Evolutionary conservation across 2,329 filamentous ascomycete genomes (phyloP), one percentile per base, ranked within the genome.

Genomic region (Aspergillus hiratsukae): DNA sequence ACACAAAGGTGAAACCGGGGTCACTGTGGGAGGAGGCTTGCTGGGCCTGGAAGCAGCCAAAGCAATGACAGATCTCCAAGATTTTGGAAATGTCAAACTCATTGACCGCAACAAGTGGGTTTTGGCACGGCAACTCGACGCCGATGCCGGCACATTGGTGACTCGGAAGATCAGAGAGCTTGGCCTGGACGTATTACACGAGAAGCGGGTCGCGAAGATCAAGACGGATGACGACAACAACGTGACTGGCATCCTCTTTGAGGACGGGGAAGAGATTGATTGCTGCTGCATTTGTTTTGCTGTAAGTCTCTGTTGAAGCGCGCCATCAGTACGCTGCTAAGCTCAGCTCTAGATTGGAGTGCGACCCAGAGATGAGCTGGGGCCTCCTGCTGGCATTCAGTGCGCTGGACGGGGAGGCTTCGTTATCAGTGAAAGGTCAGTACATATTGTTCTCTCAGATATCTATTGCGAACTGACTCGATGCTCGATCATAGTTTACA

Each of bases 31-130:
- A 25, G 91, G 91, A 52, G 91, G 91, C 0, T 74, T 97, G 25
- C 80, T 96, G 0, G 91, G 91, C 0, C 82, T 97, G 0, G 91
- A 96, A 75, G 91, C 91, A 2, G 91, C 90, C 35, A 94, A 96
- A 66, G 91, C 91, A 1, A 91, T 96, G 89, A 87, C 92, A 78
- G 91, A 96, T 68, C 77, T 96, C 8, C 81, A 89, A 64, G 83
- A 86, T 52, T 95, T 88, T 67, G 79, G 81, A 11, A 83, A 85
- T 56, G 88, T 96, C 52, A 89, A 86, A 63, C 77, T 96, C 8
- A 85, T 96, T 52, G 92, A 96, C 72, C 81, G 90, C 52, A 93
- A 91, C 67, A 76, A 83, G 63, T 96, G 90, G 89, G 87, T 96
- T 0, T 72, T 96, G 46, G 90, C 88, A 53, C 81, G 91, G 54